A percentile compares a stretch with the other conserved stretches of the same genome.
These are phyloP conservation scores for Saccharomycopsis lassenensis DNA, from an alignment of 805 yeast genomes.

Conservation along the genomic window DNA sequence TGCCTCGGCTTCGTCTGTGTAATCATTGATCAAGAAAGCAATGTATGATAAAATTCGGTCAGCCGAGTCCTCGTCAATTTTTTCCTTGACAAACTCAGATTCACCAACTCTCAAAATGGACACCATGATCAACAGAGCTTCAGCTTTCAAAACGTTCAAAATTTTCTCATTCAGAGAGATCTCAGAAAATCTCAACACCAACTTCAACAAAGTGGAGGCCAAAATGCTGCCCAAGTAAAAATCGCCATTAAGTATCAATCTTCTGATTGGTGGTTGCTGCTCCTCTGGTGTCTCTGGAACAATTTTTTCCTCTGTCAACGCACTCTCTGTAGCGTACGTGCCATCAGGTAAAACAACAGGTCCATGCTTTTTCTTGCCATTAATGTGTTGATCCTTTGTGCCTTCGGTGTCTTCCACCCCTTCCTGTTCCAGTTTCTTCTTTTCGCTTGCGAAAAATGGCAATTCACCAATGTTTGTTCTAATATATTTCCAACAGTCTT, in stretches of 20 bases:
- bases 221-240: constrained; percentile 84
- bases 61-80: constrained; percentile 92
- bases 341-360: constrained; percentile 97
- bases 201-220: constrained; percentile 79
- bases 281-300: constrained; percentile 27
- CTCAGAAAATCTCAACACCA: constrained; percentile 64
- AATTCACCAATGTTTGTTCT: constrained; percentile 81
- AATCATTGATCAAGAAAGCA: constrained; percentile 62
- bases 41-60: constrained; percentile 88
- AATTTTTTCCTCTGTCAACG: constrained; percentile 39
- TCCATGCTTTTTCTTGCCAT: constrained; percentile 32
- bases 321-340: constrained; percentile 92
- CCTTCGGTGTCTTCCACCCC: constrained; percentile 26
- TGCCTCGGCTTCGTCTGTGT: constrained; percentile 34
- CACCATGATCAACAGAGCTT: constrained; percentile 86
- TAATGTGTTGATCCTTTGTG: constrained; percentile 19
- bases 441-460: constrained; percentile 74
- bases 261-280: constrained; percentile 62
- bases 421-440: constrained; percentile 31
- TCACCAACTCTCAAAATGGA: constrained; percentile 85
- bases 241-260: constrained; percentile 75
- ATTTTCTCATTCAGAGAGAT: constrained; percentile 42
- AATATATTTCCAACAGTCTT: constrained; percentile 77
- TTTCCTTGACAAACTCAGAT: constrained; percentile 52
- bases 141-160: constrained; percentile 82